These are phyloP conservation scores for Dendrostoma leiphaemia DNA, from an alignment of 2,329 filamentous ascomycete genomes.

Conservation along the genomic window DNA sequence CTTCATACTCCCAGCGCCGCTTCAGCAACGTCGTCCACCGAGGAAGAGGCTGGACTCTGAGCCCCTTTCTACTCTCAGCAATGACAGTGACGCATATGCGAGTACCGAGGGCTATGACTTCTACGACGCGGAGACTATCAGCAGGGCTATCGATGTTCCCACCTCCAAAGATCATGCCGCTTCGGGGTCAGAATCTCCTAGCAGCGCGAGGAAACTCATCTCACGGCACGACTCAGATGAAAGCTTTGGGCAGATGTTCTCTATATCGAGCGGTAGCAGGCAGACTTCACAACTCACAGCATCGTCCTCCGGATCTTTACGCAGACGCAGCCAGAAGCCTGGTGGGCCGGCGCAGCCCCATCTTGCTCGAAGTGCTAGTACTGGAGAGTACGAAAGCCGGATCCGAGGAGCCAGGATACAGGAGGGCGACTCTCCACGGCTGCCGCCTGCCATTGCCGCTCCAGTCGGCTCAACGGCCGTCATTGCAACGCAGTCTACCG, in stretches of 20 bases:
- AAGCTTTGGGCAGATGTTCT: constrained; percentile 58
- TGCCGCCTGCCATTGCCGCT: background rate
- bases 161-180: constrained; percentile 37
- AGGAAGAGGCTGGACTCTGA: constrained; percentile 49
- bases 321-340: constrained; percentile 9
- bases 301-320: constrained; percentile 32
- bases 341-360: background rate
- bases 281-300: constrained; percentile 35
- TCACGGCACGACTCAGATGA: constrained; percentile 56
- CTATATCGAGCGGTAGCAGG: constrained; percentile 50
- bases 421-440: background rate
- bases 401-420: constrained; percentile 35
- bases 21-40: constrained; percentile 23
- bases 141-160: constrained; percentile 53
- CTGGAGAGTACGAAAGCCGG: constrained; percentile 42
- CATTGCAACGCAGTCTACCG: constrained; percentile 22
- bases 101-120: constrained; percentile 65
- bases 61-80: constrained; percentile 49
- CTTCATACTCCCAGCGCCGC: constrained; percentile 47
- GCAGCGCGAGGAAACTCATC: constrained; percentile 27
- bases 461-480: constrained; percentile 18
- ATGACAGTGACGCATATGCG: constrained; percentile 47
- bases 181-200: constrained; percentile 30
- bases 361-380: constrained; percentile 26
- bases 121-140: constrained; percentile 57